Evolutionary conservation across 768 basidiomycete genomes (phyloP), one percentile per base, ranked within the genome.

Genomic region (Lactarius vividus): DNA sequence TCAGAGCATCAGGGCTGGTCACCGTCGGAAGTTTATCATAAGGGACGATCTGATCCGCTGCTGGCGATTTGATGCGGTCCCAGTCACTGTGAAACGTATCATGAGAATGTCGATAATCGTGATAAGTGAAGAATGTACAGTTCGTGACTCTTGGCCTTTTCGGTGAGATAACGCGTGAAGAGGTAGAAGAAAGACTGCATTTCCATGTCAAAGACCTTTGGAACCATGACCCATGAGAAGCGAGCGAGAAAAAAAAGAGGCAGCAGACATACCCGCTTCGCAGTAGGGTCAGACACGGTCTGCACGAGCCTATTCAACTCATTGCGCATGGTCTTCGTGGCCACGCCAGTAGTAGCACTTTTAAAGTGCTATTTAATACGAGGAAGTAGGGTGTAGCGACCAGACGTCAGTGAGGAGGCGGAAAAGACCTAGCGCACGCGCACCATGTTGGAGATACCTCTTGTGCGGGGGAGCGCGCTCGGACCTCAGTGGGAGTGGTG

Each of bases 171-270:
- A 71, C 94, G 89, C 74, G 92, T 94, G 82, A 95, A 94, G 72
- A 96, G 89, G 71, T 86, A 86, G 85, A 93, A 93, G 82, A 96
- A 96, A 65, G 88, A 86, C 76, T 93, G 88, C 94, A 96, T 94
- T 79, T 98, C 93, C 54, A 86, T 86, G 77, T 92, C 88, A 78
- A 96, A 96, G 23, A 86, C 85, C 91, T 92, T 52, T 69, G 29
- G 59, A 60, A 16, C 64, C 16, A 35, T 66, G 57, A 70, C 65
- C 59, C 9, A 28, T 73, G 70, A 66, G 66, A 31, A 39, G 11
- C 28, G 16, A 37, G 31, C 5, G 31, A 46, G n/a, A 29, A 16
- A 4, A 28, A 15, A n/a, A 29, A 26, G 4, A 33, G 33, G 8
- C 40, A 4, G 39, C 7, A 37, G 26, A 52, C 69, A 33, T 58